Conservation (phyloP, 495 filamentous ascomycete genomes). For the Chlorociboria aeruginascens region DNA sequence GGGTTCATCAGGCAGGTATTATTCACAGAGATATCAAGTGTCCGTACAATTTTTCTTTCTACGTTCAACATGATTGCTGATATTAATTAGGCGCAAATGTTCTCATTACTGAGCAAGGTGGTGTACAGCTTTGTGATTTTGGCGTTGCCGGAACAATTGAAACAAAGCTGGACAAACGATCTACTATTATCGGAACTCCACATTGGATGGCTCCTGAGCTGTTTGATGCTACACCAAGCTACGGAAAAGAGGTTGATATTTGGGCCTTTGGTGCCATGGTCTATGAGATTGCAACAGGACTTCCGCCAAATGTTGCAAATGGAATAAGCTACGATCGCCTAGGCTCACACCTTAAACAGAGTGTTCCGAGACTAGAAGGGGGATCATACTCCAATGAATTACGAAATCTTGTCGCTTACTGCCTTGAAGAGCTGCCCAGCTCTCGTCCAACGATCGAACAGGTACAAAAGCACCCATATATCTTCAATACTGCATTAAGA, state of each 20-base stretch:
- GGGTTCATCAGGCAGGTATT: slow-evolving; percentile 82
- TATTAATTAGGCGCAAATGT: slow-evolving; percentile 64
- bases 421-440: slow-evolving; percentile 61
- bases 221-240: slow-evolving; percentile 42
- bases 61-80: slow-evolving; percentile 3
- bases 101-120: slow-evolving; percentile 76
- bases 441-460: slow-evolving; percentile 60
- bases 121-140: slow-evolving; percentile 88
- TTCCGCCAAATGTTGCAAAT: slow-evolving; percentile 54
- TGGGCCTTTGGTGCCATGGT: slow-evolving; percentile 92
- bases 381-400: slow-evolving; percentile 66
- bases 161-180: slow-evolving; percentile 70
- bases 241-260: slow-evolving; percentile 70
- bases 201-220: slow-evolving; percentile 97
- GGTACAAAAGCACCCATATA: slow-evolving; percentile 52
- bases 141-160: slow-evolving; percentile 85
- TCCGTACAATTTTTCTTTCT: slow-evolving; percentile 18
- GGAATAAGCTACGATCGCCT: slow-evolving; percentile 37
- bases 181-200: slow-evolving; percentile 87
- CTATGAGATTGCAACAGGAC: slow-evolving; percentile 83
- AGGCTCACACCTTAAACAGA: slow-evolving; percentile 48
- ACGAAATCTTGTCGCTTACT: slow-evolving; percentile 66
- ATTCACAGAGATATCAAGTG: slow-evolving; percentile 96
- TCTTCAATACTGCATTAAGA: slow-evolving; percentile 46
- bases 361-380: slow-evolving; percentile 59